Evolutionary conservation across 768 basidiomycete genomes (phyloP).

Genomic region (Lepiota venenata): DNA sequence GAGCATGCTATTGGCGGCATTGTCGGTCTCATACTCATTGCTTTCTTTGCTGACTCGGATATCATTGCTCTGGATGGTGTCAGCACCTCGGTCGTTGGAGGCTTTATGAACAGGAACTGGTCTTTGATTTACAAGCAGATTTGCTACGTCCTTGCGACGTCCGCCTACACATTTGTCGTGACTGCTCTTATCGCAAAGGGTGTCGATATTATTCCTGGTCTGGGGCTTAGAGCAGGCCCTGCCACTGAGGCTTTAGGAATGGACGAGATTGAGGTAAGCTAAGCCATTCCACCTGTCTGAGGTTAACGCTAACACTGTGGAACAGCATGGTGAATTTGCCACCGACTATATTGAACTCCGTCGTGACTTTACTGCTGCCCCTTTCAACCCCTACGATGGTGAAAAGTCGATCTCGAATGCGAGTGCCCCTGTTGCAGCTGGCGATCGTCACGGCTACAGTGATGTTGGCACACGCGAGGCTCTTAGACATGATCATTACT

Average conservation of each 20-base stretch:
- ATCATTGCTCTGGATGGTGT: slow-evolving; percentile 71
- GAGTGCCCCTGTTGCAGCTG: slow-evolving; percentile 27
- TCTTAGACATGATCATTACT: slow-evolving; percentile 1
- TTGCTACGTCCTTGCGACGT: slow-evolving; percentile 55
- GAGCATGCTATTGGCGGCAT: slow-evolving; percentile 88
- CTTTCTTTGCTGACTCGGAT: slow-evolving; percentile 64
- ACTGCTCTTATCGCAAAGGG: slow-evolving; percentile 59
- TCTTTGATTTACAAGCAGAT: slow-evolving; percentile 81
- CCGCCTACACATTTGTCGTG: slow-evolving; percentile 56
- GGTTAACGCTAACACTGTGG: neutral
- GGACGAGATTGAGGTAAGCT: slow-evolving; percentile 67
- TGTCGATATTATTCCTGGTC: slow-evolving; percentile 55
- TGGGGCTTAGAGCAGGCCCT: slow-evolving; percentile 48
- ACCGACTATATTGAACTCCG: slow-evolving; percentile 69
- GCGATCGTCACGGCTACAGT: slow-evolving; percentile 35
- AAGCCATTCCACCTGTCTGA: neutral
- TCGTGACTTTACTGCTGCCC: slow-evolving; percentile 58
- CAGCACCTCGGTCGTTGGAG: slow-evolving; percentile 48
- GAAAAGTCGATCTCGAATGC: slow-evolving; percentile 1
- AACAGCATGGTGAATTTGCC: slow-evolving; percentile 66
- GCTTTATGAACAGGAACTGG: slow-evolving; percentile 76
- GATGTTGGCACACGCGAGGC: slow-evolving; percentile 23
- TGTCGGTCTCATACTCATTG: slow-evolving; percentile 70
- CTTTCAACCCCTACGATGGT: slow-evolving; percentile 28
- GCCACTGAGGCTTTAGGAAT: slow-evolving; percentile 62